Evolutionary conservation across 1,139 yeast species (phyloP).

Genomic region (Sugiyamaella neomexicana): DNA sequence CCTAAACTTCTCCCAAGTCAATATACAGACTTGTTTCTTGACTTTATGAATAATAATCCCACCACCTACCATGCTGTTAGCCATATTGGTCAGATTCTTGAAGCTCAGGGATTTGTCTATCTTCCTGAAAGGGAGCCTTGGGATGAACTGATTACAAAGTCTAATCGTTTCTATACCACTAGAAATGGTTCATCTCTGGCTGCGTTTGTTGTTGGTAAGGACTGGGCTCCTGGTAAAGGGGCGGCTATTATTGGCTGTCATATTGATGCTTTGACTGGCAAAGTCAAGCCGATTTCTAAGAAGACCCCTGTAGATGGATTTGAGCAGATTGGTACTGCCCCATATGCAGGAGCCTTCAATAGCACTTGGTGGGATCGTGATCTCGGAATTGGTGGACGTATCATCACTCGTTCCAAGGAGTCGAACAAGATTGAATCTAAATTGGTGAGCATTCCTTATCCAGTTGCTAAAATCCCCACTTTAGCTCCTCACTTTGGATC

Average conservation of each 20-base stretch:
- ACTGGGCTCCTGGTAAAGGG: conserved; percentile 72
- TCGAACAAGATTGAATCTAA: conserved; percentile 57
- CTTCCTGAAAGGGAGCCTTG: conserved; percentile 73
- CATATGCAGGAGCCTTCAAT: conserved; percentile 87
- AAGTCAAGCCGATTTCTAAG: conserved; percentile 81
- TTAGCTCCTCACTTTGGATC: conserved; percentile 93
- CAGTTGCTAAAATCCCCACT: conserved; percentile 87
- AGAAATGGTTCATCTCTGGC: conserved; percentile 82
- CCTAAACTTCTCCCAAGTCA: conserved; percentile 27
- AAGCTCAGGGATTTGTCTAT: conserved; percentile 47
- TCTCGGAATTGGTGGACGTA: conserved; percentile 87
- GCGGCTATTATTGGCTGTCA: conserved; percentile 87
- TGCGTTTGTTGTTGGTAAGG: conserved; percentile 73
- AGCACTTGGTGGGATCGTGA: conserved; percentile 91
- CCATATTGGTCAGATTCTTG: conserved; percentile 45
- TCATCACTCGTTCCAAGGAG: conserved; percentile 57
- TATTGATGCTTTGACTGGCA: conserved; percentile 79
- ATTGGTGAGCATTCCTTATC: conserved; percentile 76
- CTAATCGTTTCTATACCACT: conserved; percentile 66
- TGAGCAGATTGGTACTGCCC: conserved; percentile 86
- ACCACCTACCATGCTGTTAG: conserved; percentile 91
- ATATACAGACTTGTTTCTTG: conserved; percentile 56
- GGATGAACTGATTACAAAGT: conserved; percentile 54
- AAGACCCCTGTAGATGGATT: conserved; percentile 68
- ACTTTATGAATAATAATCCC: conserved; percentile 81